phyloP scores from a whole-genome alignment of 2,329 filamentous ascomycete species.

The Calonectria hawksworthii region DNA sequence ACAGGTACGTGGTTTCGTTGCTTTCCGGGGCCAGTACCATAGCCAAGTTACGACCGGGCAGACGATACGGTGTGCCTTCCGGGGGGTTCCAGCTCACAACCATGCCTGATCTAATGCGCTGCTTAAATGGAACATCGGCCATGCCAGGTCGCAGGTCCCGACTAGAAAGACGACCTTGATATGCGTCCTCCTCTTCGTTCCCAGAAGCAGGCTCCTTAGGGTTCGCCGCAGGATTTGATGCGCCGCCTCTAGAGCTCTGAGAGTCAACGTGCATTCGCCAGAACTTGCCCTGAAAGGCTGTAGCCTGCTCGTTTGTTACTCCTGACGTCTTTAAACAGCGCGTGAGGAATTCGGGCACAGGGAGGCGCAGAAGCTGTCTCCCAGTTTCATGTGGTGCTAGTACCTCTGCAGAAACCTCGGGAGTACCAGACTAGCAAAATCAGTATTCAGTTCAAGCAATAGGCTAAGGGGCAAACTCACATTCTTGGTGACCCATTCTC shows the following conservation, averaged over 20 bases:
- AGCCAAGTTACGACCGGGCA: constrained; percentile 44
- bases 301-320: constrained; percentile 55
- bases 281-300: constrained; percentile 57
- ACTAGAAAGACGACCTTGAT: constrained; percentile 40
- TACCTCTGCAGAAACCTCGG: constrained; percentile 48
- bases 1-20: constrained; percentile 49
- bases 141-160: constrained; percentile 44
- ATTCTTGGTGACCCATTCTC: constrained; percentile 56
- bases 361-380: constrained; percentile 57
- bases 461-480: constrained; percentile 47
- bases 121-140: constrained; percentile 49
- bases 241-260: constrained; percentile 2
- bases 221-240: neutral
- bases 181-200: neutral
- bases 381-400: constrained; percentile 59
- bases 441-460: neutral
- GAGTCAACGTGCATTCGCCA: constrained; percentile 61
- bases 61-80: constrained; percentile 21
- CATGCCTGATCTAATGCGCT: constrained; percentile 59
- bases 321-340: constrained; percentile 56
- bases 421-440: constrained; percentile 53
- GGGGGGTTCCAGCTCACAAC: constrained; percentile 50
- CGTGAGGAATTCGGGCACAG: constrained; percentile 54
- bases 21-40: constrained; percentile 50
- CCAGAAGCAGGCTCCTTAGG: neutral